These are phyloP conservation scores for Naganishia vaughanmartiniae DNA, from an alignment of 768 basidiomycete species.

Conservation along the genomic window DNA sequence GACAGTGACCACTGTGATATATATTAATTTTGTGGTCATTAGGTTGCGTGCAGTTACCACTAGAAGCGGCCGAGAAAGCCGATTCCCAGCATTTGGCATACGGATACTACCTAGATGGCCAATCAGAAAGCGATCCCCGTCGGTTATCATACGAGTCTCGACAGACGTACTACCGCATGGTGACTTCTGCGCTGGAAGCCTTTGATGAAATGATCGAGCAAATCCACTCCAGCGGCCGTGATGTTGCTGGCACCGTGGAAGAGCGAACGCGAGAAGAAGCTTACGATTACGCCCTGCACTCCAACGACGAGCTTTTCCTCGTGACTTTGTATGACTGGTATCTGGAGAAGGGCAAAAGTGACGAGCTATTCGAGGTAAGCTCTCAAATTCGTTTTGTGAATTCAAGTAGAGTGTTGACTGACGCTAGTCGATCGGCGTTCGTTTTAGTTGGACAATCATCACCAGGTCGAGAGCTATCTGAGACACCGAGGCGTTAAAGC, in stretches of 20 bases:
- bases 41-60: constrained; percentile 82
- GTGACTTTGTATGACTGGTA: constrained; percentile 93
- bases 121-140: constrained; percentile 59
- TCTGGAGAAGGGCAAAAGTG: constrained; percentile 71
- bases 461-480: constrained; percentile 30
- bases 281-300: constrained; percentile 77
- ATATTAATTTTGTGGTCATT: constrained; percentile 10
- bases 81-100: constrained; percentile 57
- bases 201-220: constrained; percentile 61
- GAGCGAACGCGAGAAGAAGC: constrained; percentile 70
- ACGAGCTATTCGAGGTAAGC: constrained; percentile 83
- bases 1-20: background rate
- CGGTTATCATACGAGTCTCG: constrained; percentile 63
- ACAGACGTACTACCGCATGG: constrained; percentile 72
- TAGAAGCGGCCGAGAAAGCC: constrained; percentile 73
- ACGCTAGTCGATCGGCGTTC: background rate
- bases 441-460: constrained; percentile 71
- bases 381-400: background rate
- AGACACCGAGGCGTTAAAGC: constrained; percentile 5
- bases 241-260: constrained; percentile 11
- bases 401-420: too few relatives aligned
- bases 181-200: constrained; percentile 73
- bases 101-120: constrained; percentile 53
- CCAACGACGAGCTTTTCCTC: constrained; percentile 90
- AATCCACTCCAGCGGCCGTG: constrained; percentile 1